Evolutionary conservation across 768 basidiomycete genomes (phyloP).

Genomic region (Phallus indusiatus): DNA sequence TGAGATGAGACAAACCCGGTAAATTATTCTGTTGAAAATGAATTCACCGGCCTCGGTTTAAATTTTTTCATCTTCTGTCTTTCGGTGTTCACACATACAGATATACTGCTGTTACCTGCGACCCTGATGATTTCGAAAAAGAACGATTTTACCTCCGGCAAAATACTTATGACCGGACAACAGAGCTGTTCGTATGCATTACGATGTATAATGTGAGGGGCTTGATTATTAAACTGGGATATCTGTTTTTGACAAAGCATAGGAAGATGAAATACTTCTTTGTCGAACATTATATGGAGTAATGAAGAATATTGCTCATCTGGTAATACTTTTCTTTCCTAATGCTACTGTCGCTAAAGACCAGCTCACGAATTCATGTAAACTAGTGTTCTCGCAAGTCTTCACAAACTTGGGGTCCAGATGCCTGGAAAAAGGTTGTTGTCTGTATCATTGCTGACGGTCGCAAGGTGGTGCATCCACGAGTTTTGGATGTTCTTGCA

Average conservation of each 20-base stretch:
- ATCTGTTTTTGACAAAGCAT: constrained; percentile 1
- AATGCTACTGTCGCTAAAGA: constrained; percentile 46
- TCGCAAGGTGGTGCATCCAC: constrained; percentile 64
- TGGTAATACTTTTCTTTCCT: constrained; percentile 33
- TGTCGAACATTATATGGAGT: constrained; percentile 92
- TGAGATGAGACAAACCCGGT: constrained; percentile 67
- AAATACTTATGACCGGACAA: constrained; percentile 66
- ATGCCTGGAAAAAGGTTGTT: constrained; percentile 97
- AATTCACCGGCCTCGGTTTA: too few relatives aligned
- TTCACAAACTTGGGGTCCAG: constrained; percentile 91
- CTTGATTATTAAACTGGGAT: constrained; percentile 10
- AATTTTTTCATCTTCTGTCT: constrained; percentile 11
- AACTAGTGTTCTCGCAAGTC: constrained; percentile 63
- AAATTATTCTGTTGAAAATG: constrained; percentile 17
- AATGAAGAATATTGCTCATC: constrained; percentile 53
- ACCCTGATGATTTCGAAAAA: constrained; percentile 84
- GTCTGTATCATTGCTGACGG: constrained; percentile 91
- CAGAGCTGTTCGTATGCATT: constrained; percentile 88
- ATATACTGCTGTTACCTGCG: constrained; percentile 83
- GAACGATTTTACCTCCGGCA: constrained; percentile 81
- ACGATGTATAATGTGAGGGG: constrained; percentile 89
- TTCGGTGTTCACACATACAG: constrained; percentile 12
- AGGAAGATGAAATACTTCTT: constrained; percentile 88
- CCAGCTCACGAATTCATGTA: background rate
- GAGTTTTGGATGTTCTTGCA: constrained; percentile 81